Percentiles rank a stretch among this genome's conserved stretches.
phyloP scores from a whole-genome alignment of 225 moss, liverwort and hornwort species.

The Straminergon stramineum region DNA sequence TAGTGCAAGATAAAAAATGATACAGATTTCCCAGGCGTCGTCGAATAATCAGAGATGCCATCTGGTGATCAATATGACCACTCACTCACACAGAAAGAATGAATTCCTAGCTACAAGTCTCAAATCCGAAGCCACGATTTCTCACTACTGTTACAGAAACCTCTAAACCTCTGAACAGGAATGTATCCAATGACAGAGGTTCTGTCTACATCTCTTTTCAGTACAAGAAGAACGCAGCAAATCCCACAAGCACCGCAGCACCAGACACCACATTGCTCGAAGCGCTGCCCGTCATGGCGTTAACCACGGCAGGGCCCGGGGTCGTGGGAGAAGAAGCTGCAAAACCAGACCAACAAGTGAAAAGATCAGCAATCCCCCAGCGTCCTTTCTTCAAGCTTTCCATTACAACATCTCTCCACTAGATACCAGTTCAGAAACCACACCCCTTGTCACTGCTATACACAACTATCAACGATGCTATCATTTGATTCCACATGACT shows the following conservation, averaged over 20 bases:
- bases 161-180: neutral
- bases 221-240: neutral
- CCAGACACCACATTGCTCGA: neutral
- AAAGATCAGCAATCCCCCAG: neutral
- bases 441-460: neutral
- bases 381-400: neutral
- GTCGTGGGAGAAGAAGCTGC: neutral
- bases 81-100: neutral
- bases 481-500: neutral
- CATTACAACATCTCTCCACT: neutral
- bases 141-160: neutral
- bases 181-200: too few relatives aligned
- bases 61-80: neutral
- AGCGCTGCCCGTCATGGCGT: neutral
- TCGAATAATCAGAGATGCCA: neutral
- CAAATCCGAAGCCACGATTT: neutral
- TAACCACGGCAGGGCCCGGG: neutral
- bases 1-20: neutral
- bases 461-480: neutral
- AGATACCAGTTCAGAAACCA: too few relatives aligned
- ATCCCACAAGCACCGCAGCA: neutral
- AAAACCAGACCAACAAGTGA: neutral
- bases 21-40: neutral
- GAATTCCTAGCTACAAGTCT: neutral
- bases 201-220: neutral